Evolutionary conservation across 2,329 filamentous ascomycete genomes (phyloP).

Genomic region (Bipolaris cookei): DNA sequence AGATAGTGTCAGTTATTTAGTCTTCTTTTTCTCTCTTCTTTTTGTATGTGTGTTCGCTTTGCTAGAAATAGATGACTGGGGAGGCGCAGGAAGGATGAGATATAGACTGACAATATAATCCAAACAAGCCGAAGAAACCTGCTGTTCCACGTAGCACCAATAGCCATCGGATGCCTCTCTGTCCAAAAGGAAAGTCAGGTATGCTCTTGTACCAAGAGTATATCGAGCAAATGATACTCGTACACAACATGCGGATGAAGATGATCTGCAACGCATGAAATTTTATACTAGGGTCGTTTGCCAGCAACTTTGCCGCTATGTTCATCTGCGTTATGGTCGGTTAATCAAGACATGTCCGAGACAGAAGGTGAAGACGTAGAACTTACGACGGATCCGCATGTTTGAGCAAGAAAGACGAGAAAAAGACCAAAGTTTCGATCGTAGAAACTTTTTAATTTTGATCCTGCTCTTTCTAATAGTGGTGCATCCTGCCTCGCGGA

Average conservation of each 20-base stretch:
- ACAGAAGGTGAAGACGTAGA: neutral
- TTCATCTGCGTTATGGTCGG: conserved; percentile 25
- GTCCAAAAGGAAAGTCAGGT: conserved; percentile 34
- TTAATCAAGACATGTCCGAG: neutral
- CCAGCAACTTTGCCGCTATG: conserved; percentile 32
- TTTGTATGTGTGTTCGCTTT: neutral
- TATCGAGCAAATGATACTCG: conserved; percentile 65
- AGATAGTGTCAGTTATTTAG: neutral
- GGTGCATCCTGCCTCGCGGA: conserved; percentile 2
- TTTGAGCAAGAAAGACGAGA: conserved; percentile 34
- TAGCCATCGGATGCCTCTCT: conserved; percentile 25
- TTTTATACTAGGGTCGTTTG: conserved; percentile 33
- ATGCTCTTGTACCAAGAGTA: conserved; percentile 73
- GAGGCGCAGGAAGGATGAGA: too few species aligned
- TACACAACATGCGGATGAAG: conserved; percentile 77
- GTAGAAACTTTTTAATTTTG: conserved; percentile 24
- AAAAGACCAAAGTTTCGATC: conserved; percentile 34
- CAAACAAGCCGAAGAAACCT: conserved; percentile 38
- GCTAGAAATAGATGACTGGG: too few species aligned
- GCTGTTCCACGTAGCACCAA: conserved; percentile 31
- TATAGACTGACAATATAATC: conserved; percentile 34
- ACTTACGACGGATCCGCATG: conserved; percentile 48
- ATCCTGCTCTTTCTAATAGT: conserved; percentile 1
- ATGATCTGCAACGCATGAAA: conserved; percentile 64
- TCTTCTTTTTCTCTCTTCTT: neutral